Conservation (phyloP, 192 early-diverging fungal species). For the Coemansia sp. region DNA sequence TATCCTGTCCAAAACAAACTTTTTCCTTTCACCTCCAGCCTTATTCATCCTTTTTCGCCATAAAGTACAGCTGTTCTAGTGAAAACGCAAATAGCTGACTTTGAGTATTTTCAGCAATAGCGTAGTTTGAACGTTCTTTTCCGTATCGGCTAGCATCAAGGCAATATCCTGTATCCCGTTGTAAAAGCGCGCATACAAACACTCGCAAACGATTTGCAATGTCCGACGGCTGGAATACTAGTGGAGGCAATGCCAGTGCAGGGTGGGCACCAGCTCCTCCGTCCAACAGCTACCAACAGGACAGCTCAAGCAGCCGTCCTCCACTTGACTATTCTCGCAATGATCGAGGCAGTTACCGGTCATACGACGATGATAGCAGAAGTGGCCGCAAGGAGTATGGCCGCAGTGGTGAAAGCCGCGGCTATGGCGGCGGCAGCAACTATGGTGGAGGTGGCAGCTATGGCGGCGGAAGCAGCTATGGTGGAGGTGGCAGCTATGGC, state of each 20-base stretch:
- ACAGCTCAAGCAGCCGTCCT: constrained; percentile 24
- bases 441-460: not conserved
- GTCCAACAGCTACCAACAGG: not conserved
- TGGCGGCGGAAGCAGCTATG: too few species aligned
- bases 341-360: constrained; percentile 59
- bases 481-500: constrained; percentile 7
- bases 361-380: constrained; percentile 65
- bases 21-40: too few species aligned
- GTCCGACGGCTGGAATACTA: constrained; percentile 13
- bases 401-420: constrained; percentile 21
- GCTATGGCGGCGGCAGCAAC: constrained; percentile 20
- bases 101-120: too few species aligned
- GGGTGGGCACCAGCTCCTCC: constrained; percentile 3
- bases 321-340: constrained; percentile 30
- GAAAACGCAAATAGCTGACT: too few species aligned
- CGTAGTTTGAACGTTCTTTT: too few species aligned
- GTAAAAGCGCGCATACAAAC: not conserved
- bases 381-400: constrained; percentile 63
- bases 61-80: too few species aligned
- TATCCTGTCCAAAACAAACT: too few species aligned
- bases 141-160: too few species aligned
- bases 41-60: too few species aligned
- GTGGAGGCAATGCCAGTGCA: constrained; percentile 4
- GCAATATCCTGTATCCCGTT: too few species aligned
- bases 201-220: not conserved